Evolutionary conservation across 129 eudicot genomes (phyloP).

Genomic region (Lactuca sativa): DNA sequence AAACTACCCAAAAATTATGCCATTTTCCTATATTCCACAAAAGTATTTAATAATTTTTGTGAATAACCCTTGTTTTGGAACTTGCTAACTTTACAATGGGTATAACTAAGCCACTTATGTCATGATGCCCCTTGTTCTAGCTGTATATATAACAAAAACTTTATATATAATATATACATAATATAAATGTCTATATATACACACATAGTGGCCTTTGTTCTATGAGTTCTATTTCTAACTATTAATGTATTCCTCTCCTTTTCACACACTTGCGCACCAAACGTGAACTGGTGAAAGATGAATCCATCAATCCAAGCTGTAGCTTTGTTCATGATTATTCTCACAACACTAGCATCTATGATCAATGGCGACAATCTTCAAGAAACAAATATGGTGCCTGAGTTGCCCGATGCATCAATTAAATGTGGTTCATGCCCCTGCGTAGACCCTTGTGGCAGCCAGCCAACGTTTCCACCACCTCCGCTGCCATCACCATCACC

Average conservation of each 20-base stretch:
- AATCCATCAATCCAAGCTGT: conserved; percentile 12
- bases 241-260: conserved; percentile 8
- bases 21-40: no score
- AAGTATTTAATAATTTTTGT: no score
- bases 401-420: conserved; percentile 38
- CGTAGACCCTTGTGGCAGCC: conserved; percentile 48
- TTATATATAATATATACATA: background rate
- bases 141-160: background rate
- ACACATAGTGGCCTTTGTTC: background rate
- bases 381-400: conserved; percentile 23
- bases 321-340: conserved; percentile 19
- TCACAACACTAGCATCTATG: conserved; percentile 1
- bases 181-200: conserved; percentile 6
- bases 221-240: conserved; percentile 23
- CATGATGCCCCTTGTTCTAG: no score
- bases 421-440: conserved; percentile 76
- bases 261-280: background rate
- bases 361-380: conserved; percentile 29
- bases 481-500: conserved; percentile 26
- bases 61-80: background rate
- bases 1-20: no score
- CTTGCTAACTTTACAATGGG: background rate
- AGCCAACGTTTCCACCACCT: conserved; percentile 36
- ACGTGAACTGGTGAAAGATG: conserved; percentile 23
- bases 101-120: background rate